Evolutionary conservation across 176 grass and related monocot genomes (phyloP).

Genomic region (Carex pumila): DNA sequence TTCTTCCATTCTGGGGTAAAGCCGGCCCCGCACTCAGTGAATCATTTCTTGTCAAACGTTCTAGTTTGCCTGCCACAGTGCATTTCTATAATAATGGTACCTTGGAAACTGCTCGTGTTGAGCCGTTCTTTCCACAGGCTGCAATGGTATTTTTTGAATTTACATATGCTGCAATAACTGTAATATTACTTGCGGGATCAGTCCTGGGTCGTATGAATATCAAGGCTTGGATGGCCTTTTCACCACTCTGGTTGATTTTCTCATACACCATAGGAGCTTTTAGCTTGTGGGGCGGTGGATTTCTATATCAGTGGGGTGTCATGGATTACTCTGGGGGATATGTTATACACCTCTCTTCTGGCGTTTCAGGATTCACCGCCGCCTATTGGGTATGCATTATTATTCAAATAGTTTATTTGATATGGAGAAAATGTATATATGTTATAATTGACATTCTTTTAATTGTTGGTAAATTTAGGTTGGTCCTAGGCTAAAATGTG

Average conservation of each 20-base stretch:
- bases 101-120: neutral
- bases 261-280: conserved; percentile 89
- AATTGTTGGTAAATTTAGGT: conserved; percentile 26
- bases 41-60: conserved; percentile 32
- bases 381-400: conserved; percentile 53
- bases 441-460: neutral
- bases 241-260: conserved; percentile 70
- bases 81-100: conserved; percentile 18
- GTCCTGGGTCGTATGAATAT: conserved; percentile 82
- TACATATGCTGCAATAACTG: conserved; percentile 71
- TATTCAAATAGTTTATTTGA: neutral
- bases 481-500: conserved; percentile 52
- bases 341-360: conserved; percentile 86
- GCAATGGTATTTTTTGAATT: conserved; percentile 63
- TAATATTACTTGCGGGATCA: conserved; percentile 68
- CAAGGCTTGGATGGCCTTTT: conserved; percentile 89
- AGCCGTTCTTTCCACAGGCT: conserved; percentile 53
- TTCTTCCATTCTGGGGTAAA: conserved; percentile 77
- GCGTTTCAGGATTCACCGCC: conserved; percentile 76
- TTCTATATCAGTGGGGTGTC: conserved; percentile 92
- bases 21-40: conserved; percentile 45
- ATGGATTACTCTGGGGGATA: conserved; percentile 94
- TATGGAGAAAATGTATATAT: neutral
- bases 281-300: conserved; percentile 84
- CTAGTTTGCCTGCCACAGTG: conserved; percentile 34